A percentile compares a stretch with the other conserved stretches of the same genome.
phyloP scores from a whole-genome alignment of 2,329 filamentous ascomycete genomes.

The Orbilia brochopaga region DNA sequence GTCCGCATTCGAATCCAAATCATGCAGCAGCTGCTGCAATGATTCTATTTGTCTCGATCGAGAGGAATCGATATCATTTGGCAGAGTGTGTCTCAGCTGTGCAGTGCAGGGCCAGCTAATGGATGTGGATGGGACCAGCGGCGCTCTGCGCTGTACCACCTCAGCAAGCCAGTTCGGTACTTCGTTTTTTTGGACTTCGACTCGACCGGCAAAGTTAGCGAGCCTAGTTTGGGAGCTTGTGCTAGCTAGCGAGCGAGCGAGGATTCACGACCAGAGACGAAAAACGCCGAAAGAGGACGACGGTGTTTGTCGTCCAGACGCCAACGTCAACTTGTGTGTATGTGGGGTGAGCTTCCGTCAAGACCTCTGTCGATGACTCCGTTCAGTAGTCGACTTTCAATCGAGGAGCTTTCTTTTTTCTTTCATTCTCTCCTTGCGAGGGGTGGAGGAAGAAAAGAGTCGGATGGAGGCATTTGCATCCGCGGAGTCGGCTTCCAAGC shows the following conservation, averaged over 20 bases:
- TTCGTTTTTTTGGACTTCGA: slow-evolving; percentile 1
- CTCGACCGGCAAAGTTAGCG: not conserved
- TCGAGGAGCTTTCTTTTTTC: not conserved
- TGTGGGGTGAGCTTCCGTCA: not conserved
- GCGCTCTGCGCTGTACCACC: slow-evolving; percentile 37
- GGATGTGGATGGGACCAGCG: no score
- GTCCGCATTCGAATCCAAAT: not conserved
- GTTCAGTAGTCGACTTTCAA: not conserved
- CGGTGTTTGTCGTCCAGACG: no score
- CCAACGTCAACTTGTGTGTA: no score
- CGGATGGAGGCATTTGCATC: slow-evolving; percentile 6
- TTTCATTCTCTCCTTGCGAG: not conserved
- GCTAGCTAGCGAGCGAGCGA: not conserved
- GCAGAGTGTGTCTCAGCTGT: slow-evolving; percentile 19
- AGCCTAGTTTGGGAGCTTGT: not conserved
- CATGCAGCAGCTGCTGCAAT: slow-evolving; percentile 12
- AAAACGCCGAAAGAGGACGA: no score
- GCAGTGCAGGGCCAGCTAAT: slow-evolving; percentile 18
- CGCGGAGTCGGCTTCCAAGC: not conserved
- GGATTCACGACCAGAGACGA: not conserved
- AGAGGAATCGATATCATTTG: slow-evolving; percentile 30
- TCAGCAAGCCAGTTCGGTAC: no score
- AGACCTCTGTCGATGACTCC: not conserved
- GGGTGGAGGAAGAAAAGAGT: not conserved
- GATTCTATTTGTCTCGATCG: slow-evolving; percentile 46